These are phyloP conservation scores for Pleurotus sapidus DNA, from an alignment of 768 basidiomycete genomes.

Conservation along the genomic window DNA sequence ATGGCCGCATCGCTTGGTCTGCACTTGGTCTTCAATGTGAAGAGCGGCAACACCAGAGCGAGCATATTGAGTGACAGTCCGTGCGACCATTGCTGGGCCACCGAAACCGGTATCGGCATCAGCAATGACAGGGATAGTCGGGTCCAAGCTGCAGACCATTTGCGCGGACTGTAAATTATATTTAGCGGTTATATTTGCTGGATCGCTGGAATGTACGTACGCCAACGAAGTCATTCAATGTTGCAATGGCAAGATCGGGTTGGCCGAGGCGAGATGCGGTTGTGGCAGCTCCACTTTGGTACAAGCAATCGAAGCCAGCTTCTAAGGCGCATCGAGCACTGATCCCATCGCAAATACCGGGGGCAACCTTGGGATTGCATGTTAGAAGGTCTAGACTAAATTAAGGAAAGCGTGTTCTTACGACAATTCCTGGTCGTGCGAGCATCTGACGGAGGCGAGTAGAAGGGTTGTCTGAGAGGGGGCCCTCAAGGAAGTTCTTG, in stretches of 20 bases:
- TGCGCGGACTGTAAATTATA: constrained; percentile 31
- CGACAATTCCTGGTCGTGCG: constrained; percentile 72
- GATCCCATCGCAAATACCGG: constrained; percentile 48
- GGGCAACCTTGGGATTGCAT: background rate
- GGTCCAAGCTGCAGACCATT: constrained; percentile 48
- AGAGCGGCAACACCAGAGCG: constrained; percentile 47
- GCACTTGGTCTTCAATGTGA: constrained; percentile 57
- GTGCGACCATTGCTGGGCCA: constrained; percentile 52
- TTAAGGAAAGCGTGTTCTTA: constrained; percentile 26
- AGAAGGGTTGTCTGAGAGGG: constrained; percentile 63
- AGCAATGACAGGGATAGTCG: constrained; percentile 46
- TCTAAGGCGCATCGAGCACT: constrained; percentile 50
- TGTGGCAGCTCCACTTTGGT: constrained; percentile 50
- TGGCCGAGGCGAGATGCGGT: constrained; percentile 54
- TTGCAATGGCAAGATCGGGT: constrained; percentile 54
- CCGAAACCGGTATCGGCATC: constrained; percentile 60
- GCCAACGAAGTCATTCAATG: constrained; percentile 51
- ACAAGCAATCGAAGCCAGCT: constrained; percentile 48
- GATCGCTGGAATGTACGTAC: constrained; percentile 15
- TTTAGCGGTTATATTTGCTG: background rate
- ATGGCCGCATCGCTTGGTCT: constrained; percentile 55
- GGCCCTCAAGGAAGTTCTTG: constrained; percentile 64
- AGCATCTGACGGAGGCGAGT: constrained; percentile 72
- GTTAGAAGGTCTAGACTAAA: too few species aligned
- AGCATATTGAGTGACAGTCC: constrained; percentile 49